Evolutionary conservation across 371 early-diverging fungal species (phyloP), one percentile per base, ranked within the genome.

Genomic region (Zychaea mexicana): DNA sequence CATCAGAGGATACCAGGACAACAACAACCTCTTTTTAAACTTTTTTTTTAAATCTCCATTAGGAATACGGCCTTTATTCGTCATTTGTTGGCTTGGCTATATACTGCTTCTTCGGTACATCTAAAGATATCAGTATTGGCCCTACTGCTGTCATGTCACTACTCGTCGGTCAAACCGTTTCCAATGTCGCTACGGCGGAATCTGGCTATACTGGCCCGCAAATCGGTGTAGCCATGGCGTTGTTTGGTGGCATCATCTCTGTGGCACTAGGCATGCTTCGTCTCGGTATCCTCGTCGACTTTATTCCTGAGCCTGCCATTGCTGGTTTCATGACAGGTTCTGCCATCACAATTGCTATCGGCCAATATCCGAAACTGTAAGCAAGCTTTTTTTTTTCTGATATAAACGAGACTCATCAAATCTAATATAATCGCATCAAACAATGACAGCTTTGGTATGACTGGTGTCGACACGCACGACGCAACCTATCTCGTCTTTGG

Each of bases 71-170:
- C 31, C 59, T 59, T 9, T 62, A 64, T 49, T 69, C 79, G 46
- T 76, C 76, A 19, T 92, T 94, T 69, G 82, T 93, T 30, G 94
- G 96, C 39, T 78, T 88, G 17, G 75, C 89, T 38, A 65, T 93
- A 17, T 96, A 96, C 73, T 84, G 82, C 55, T 73, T 94, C 36
- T 90, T 94, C 72, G 94, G 90, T 45, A 93, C 94, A 1, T 89
- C 92, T 32, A 92, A 92, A 71, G 95, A 94, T 68, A 91, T 93
- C 38, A 92, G 92, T 19, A 90, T 94, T 58, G 95, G 96, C 7
- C 92, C 94, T 0, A 92, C 93, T 24, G 93, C 95, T 17, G 93
- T 94, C 10, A 86, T 94, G 70, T 91, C 93, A 4, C 76, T 91
- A 21, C 76, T 94, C 13, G 81, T 90, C 33, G 91, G 91, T 33